phyloP scores from a whole-genome alignment of 1,139 yeast species.

The Hansenula sp. region DNA sequence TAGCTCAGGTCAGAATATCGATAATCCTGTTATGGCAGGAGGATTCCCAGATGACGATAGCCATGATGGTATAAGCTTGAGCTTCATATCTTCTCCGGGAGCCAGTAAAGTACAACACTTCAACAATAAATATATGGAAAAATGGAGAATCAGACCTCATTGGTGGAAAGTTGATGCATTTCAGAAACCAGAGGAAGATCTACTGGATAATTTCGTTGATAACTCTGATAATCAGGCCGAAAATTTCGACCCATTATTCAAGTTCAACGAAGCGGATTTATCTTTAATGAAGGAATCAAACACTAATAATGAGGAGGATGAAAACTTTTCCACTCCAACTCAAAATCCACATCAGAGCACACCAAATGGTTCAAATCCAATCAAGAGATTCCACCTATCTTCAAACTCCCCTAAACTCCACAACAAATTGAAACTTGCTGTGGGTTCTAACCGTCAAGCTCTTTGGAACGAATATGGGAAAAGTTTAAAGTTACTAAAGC shows the following conservation, averaged over 20 bases:
- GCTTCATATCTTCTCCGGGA: constrained; percentile 1
- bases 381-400: not conserved
- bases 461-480: not conserved
- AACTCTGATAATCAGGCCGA: too few relatives aligned
- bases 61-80: not conserved
- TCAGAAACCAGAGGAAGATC: not conserved
- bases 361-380: not conserved
- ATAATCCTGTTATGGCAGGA: not conserved
- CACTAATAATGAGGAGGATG: too few relatives aligned
- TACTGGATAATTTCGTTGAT: too few relatives aligned
- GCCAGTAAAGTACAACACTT: not conserved
- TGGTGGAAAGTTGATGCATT: constrained; percentile 2
- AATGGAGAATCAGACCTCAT: not conserved
- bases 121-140: not conserved
- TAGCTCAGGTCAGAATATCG: not conserved
- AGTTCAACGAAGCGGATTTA: too few relatives aligned
- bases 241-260: too few relatives aligned
- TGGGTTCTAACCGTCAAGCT: not conserved
- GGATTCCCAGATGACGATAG: too few relatives aligned
- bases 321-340: too few relatives aligned
- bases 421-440: not conserved
- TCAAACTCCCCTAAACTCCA: not conserved
- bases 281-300: too few relatives aligned
- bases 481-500: not conserved
- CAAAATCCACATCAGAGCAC: not conserved